Evolutionary conservation across 352 stramenopile species (phyloP).

Genomic region (Globisporangium spiculum): DNA sequence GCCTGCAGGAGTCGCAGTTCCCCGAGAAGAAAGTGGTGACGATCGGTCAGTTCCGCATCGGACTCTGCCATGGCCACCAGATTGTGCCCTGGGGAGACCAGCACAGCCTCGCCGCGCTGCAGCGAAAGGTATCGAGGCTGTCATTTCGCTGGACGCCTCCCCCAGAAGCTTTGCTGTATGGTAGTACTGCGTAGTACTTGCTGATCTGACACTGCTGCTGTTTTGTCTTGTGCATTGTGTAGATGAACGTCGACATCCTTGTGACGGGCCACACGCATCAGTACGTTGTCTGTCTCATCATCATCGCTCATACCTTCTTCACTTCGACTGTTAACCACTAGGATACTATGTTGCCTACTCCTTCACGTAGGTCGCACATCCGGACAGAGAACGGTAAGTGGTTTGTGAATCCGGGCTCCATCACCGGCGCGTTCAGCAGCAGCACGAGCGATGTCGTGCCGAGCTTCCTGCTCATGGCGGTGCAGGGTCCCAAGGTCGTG

Average conservation of each 20-base stretch:
- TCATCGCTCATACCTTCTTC: neutral
- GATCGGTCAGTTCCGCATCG: conserved; percentile 97
- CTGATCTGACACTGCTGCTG: neutral
- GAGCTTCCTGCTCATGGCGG: conserved; percentile 98
- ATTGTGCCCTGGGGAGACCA: conserved; percentile 90
- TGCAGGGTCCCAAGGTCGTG: conserved; percentile 95
- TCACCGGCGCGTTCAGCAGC: conserved; percentile 94
- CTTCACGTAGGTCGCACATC: conserved; percentile 68
- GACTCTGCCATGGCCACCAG: conserved; percentile 97
- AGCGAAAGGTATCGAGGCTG: conserved; percentile 70
- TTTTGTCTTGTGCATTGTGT: neutral
- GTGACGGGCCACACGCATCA: conserved; percentile 95
- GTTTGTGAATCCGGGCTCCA: conserved; percentile 97
- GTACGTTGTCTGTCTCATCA: conserved; percentile 36
- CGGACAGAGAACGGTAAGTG: conserved; percentile 92
- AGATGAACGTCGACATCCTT: conserved; percentile 98
- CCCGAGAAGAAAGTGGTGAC: conserved; percentile 95
- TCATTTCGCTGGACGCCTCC: no score
- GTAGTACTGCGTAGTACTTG: neutral
- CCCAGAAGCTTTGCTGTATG: neutral
- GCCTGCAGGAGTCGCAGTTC: conserved; percentile 69
- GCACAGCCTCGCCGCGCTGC: conserved; percentile 80
- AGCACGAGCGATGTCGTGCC: conserved; percentile 77
- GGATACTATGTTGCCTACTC: neutral
- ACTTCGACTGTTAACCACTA: neutral